A percentile compares a stretch with the other conserved stretches of the same genome.
Evolutionary conservation across 2,329 filamentous ascomycete species (phyloP).

Genomic region (Sporothrix dimorphospora): DNA sequence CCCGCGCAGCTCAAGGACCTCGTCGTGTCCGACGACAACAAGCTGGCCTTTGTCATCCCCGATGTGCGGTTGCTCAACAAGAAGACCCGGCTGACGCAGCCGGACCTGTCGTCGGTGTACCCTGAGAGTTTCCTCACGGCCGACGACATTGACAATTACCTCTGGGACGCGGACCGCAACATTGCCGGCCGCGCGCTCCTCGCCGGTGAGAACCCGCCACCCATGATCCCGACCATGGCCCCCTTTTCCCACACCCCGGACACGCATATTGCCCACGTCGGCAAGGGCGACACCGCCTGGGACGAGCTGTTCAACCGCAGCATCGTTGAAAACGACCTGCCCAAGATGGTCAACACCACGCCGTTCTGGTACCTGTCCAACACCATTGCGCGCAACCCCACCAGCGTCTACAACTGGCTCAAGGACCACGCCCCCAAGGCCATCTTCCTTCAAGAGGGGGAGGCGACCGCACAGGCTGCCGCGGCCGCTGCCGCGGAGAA

Average conservation of each 20-base stretch:
- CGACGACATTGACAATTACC: conserved; percentile 74
- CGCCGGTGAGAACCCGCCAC: conserved; percentile 36
- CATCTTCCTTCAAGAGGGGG: conserved; percentile 74
- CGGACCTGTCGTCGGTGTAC: conserved; percentile 39
- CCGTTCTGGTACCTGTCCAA: conserved; percentile 44
- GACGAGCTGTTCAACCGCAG: conserved; percentile 41
- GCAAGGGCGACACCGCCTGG: conserved; percentile 38
- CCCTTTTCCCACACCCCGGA: conserved; percentile 48
- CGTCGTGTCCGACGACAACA: conserved; percentile 44
- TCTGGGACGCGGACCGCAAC: conserved; percentile 63
- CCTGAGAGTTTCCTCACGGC: conserved; percentile 69
- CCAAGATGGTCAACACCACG: conserved; percentile 25
- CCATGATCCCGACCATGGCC: conserved; percentile 54
- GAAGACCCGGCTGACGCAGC: conserved; percentile 38
- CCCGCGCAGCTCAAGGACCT: conserved; percentile 59
- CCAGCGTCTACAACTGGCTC: conserved; percentile 95
- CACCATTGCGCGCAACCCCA: conserved; percentile 72
- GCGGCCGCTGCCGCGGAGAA: conserved; percentile 36
- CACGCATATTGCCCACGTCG: conserved; percentile 32
- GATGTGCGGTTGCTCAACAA: conserved; percentile 46
- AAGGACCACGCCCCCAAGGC: conserved; percentile 81
- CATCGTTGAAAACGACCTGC: conserved; percentile 43
- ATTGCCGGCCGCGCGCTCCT: conserved; percentile 50
- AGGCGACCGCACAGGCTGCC: conserved; percentile 43
- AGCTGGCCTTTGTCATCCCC: conserved; percentile 33